Base-by-base conservation (phyloP, 345 rosid species). In the Populus pruinosa region DNA sequence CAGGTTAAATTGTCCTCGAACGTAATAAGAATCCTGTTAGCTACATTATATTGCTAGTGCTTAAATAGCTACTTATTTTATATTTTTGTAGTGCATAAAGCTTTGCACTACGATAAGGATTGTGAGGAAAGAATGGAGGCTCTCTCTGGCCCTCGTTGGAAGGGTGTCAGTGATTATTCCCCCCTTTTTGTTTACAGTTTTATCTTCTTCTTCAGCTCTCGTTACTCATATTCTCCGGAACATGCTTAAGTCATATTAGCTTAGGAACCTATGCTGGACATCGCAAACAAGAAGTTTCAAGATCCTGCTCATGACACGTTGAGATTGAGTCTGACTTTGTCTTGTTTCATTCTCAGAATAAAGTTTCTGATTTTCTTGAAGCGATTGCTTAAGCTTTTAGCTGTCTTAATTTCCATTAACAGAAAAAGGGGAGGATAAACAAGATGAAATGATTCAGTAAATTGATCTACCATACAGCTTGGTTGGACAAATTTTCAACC, bases 91-190 rank as follows among this genome's bases (percentile, higher is more conserved):
- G 44, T 13, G 41, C 20, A 23, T 11, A 21, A 8, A 23, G 25
- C 7, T 56, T 53, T 21, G 75, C 55, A 56, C 73, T 47, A 25
- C 44, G 16, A 66, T 7, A 76, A 53, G 78, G 64, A 49, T 23
- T 1, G 0, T 27, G 76, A 62, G 9, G 13, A 61, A 20, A 73
- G 56, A 61, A 2, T 11, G 8, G 44, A 50, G 67, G 78, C 35
- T 76, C 33, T 39, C 67, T 1, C 61, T 17, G 44, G 21, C 18
- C 80, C 80, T 77, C 75, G 62, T 39, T 69, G 50, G 80, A 56
- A 20, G 39, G 67, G 38, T 70, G 80, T 77, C 43, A 77, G 80
- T 61, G 18, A 3, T 9, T 53, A 33, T 17, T 55, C 43, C 35
- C 5, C 16, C 41, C 36, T 49, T 76, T 10, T n/a, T 31, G 4